phyloP scores from a whole-genome alignment of 495 filamentous ascomycete species.

The Penicillium paradoxum region DNA sequence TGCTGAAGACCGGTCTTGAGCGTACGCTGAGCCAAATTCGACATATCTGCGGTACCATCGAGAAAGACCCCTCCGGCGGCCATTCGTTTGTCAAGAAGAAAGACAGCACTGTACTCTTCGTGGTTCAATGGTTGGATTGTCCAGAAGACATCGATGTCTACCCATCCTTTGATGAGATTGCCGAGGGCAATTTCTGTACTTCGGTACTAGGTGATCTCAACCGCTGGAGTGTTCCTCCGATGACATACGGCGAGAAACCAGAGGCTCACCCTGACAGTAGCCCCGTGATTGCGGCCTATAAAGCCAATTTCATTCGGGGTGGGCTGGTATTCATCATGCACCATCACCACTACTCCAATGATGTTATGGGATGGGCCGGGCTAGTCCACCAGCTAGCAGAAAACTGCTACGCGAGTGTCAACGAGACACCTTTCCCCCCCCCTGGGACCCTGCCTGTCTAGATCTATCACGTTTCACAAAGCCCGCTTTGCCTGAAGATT shows the following conservation, averaged over 20 bases:
- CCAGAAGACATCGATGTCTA: constrained; percentile 25
- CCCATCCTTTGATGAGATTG: constrained; percentile 16
- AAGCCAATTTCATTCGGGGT: constrained; percentile 40
- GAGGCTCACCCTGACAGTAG: constrained; percentile 30
- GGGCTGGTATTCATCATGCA: constrained; percentile 41
- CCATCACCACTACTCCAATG: constrained; percentile 41
- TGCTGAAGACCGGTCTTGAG: constrained; percentile 33
- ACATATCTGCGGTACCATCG: constrained; percentile 41
- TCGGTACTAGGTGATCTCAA: constrained; percentile 22
- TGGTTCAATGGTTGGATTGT: constrained; percentile 37
- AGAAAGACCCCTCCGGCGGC: constrained; percentile 30
- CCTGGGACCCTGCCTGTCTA: constrained; percentile 32
- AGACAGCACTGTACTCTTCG: constrained; percentile 35
- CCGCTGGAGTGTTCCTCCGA: constrained; percentile 26
- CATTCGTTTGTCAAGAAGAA: constrained; percentile 39
- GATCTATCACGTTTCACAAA: constrained; percentile 29
- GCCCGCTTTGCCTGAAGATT: constrained; percentile 9
- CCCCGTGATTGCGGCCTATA: constrained; percentile 35
- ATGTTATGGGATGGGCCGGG: constrained; percentile 39
- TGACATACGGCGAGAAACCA: constrained; percentile 39
- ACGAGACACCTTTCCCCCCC: constrained; percentile 25
- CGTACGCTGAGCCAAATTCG: constrained; percentile 37
- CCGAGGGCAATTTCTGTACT: constrained; percentile 9
- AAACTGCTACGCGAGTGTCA: constrained; percentile 34
- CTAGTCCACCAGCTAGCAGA: constrained; percentile 39